Evolutionary conservation across 768 basidiomycete species (phyloP).

Genomic region (Kwoniella botswanensis): DNA sequence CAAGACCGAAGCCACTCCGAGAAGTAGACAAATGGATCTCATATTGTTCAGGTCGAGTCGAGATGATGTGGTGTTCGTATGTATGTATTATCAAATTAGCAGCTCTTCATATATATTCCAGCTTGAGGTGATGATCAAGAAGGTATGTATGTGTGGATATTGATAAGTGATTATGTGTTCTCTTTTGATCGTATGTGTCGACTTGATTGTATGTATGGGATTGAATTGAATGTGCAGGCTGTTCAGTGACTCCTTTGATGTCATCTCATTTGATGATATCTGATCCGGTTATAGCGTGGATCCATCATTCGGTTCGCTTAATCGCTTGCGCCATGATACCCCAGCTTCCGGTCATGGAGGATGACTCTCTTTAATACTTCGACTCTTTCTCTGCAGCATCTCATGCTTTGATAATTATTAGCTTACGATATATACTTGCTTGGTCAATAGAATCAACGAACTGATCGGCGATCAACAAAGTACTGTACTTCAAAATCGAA

Average conservation of each 20-base stretch:
- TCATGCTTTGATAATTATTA: too few relatives aligned
- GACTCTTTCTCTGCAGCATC: too few relatives aligned
- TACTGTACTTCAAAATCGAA: neutral
- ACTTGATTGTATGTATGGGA: neutral
- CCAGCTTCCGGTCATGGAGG: neutral
- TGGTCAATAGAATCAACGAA: neutral
- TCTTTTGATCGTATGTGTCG: too few relatives aligned
- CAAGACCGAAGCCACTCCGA: constrained; percentile 23
- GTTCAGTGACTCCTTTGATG: neutral
- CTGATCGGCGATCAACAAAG: neutral
- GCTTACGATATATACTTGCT: too few relatives aligned
- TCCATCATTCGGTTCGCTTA: neutral
- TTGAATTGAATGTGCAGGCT: neutral
- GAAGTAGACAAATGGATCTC: constrained; percentile 1
- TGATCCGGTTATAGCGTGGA: too few relatives aligned
- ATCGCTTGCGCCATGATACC: neutral
- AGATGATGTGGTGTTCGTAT: neutral
- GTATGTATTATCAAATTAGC: too few relatives aligned
- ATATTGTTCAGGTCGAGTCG: neutral
- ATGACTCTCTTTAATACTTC: neutral
- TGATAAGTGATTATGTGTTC: neutral
- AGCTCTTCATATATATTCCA: too few relatives aligned
- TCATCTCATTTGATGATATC: neutral
- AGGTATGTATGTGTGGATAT: neutral
- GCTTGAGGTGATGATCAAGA: neutral